Evolutionary conservation across 2,329 filamentous ascomycete genomes (phyloP).

Genomic region (Aspergillus sp.): DNA sequence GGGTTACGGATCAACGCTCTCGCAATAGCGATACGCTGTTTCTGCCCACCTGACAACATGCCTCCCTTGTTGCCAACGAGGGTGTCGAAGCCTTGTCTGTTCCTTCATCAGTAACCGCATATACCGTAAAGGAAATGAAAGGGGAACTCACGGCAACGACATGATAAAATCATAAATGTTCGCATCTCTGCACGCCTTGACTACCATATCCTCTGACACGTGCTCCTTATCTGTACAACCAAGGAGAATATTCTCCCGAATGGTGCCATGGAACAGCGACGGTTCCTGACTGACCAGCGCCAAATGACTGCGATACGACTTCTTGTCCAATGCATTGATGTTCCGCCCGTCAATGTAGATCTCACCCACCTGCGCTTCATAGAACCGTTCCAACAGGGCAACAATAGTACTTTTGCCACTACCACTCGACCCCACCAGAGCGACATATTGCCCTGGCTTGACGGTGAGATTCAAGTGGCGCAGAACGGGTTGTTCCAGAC

Average conservation of each 20-base stretch:
- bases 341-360: conserved; percentile 66
- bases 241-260: conserved; percentile 68
- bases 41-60: conserved; percentile 38
- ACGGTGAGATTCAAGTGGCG: conserved; percentile 30
- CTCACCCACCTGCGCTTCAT: conserved; percentile 62
- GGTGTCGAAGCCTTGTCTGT: conserved; percentile 28
- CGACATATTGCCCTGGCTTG: conserved; percentile 51
- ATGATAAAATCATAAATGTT: conserved; percentile 33
- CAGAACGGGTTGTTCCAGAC: conserved; percentile 22
- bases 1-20: conserved; percentile 40
- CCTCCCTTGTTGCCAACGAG: conserved; percentile 26
- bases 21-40: conserved; percentile 40
- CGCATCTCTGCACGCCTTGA: conserved; percentile 28
- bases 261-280: conserved; percentile 66
- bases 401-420: conserved; percentile 67
- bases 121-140: background rate
- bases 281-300: conserved; percentile 73
- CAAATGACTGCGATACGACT: conserved; percentile 62
- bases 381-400: conserved; percentile 62
- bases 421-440: conserved; percentile 57
- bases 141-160: conserved; percentile 24
- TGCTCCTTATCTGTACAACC: conserved; percentile 42
- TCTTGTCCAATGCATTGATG: conserved; percentile 58
- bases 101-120: background rate
- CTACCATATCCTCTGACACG: conserved; percentile 18